A percentile compares a stretch with the other conserved stretches of the same genome.
phyloP scores from a whole-genome alignment of 192 early-diverging fungal species.

The Oehlia diaphana region DNA sequence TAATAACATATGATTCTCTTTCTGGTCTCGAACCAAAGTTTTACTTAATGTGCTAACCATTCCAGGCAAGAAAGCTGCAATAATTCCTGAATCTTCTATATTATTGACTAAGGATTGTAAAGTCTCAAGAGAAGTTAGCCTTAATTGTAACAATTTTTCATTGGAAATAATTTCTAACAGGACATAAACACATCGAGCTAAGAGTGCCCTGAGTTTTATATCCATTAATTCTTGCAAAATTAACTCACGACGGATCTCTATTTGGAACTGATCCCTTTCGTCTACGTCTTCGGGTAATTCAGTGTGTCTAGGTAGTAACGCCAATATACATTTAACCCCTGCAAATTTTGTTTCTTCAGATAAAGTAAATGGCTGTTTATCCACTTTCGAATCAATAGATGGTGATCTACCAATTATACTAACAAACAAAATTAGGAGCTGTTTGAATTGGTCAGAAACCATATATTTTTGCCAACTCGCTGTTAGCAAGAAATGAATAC shows the following conservation, averaged over 20 bases:
- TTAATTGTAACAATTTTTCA: constrained; percentile 34
- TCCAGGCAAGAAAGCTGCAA: constrained; percentile 41
- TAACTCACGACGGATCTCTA: neutral
- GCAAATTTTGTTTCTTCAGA: constrained; percentile 38
- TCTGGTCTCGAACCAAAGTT: constrained; percentile 35
- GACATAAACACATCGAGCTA: constrained; percentile 25
- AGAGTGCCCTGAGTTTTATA: constrained; percentile 12
- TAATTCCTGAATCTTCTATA: constrained; percentile 24
- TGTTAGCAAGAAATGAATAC: constrained; percentile 25
- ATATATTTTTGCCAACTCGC: constrained; percentile 26
- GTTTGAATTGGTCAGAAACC: constrained; percentile 12
- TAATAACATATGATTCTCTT: constrained; percentile 44
- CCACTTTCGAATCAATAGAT: neutral
- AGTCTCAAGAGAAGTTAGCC: constrained; percentile 37
- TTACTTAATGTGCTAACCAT: constrained; percentile 34
- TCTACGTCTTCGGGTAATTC: neutral
- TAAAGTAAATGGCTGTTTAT: neutral
- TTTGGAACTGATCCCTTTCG: neutral
- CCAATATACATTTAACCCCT: constrained; percentile 30
- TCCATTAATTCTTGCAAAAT: constrained; percentile 12
- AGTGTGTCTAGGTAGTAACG: constrained; percentile 11
- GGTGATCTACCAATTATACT: constrained; percentile 21
- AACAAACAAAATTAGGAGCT: constrained; percentile 31
- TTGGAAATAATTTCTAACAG: constrained; percentile 23
- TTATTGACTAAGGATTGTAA: constrained; percentile 35